Evolutionary conservation across 495 filamentous ascomycete genomes (phyloP).

Genomic region (Articulospora tetracladia): DNA sequence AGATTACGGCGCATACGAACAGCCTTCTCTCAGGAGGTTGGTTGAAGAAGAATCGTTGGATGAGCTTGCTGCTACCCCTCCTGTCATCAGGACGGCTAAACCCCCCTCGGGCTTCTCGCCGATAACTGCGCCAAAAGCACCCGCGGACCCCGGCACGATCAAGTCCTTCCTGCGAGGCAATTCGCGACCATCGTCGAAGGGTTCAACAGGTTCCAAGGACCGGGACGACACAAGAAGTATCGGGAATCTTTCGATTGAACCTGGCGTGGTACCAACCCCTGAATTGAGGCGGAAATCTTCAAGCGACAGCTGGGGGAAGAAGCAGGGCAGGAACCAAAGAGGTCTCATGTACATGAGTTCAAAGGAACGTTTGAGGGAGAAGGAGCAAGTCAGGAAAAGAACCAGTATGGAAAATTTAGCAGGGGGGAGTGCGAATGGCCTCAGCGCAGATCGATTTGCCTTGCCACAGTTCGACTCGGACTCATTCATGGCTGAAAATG

Average conservation of each 20-base stretch:
- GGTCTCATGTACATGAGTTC: slow-evolving; percentile 60
- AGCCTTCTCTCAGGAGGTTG: slow-evolving; percentile 47
- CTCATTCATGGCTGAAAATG: slow-evolving; percentile 44
- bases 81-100: slow-evolving; percentile 82
- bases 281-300: slow-evolving; percentile 43
- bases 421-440: slow-evolving; percentile 23
- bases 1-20: slow-evolving; percentile 60
- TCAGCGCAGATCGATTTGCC: slow-evolving; percentile 22
- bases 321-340: slow-evolving; percentile 42
- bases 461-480: slow-evolving; percentile 29
- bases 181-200: slow-evolving; percentile 49
- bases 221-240: slow-evolving; percentile 54
- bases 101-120: slow-evolving; percentile 68
- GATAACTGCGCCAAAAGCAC: slow-evolving; percentile 61
- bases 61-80: slow-evolving; percentile 67
- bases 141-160: slow-evolving; percentile 33
- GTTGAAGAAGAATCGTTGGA: slow-evolving; percentile 57
- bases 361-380: slow-evolving; percentile 50
- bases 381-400: slow-evolving; percentile 47
- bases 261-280: slow-evolving; percentile 35
- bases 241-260: slow-evolving; percentile 55
- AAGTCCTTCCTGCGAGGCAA: slow-evolving; percentile 35
- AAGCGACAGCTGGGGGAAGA: slow-evolving; percentile 50
- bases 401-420: slow-evolving; percentile 29
- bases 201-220: slow-evolving; percentile 41